Evolutionary conservation across 768 basidiomycete species (phyloP), one percentile per base, ranked within the genome.

Genomic region (Stropharia rugosoannulata): DNA sequence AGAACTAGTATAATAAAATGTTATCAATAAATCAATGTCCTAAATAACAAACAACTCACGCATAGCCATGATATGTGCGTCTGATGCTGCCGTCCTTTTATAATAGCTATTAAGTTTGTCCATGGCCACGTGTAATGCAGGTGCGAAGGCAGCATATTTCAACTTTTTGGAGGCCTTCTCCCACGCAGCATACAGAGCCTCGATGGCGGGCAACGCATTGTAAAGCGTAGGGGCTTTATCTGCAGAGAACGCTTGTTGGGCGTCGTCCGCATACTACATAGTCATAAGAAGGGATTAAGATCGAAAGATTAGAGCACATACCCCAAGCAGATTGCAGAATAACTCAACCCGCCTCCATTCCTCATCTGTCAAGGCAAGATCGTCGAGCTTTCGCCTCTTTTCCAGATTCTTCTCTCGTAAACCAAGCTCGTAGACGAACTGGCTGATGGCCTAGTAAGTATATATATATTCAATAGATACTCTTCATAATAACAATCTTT

Each of bases 21-120:
- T 25, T 7, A 27, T 19, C 1, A 35, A 25, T 7, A 3, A 29
- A 7, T 29, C 4, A 29, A 4, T 29, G 7, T 4, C 27, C 3
- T 4, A 29, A 7, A 29, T 3, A 3, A 29, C 27, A 49, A 44
- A 48, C 12, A 36, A 56, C 60, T 16, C 58, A 65, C 65, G 41
- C 63, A 68, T 68, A 7, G 59, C 55, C 35, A 70, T 61, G 13
- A 65, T 67, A 50, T 67, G 67, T 5, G 65, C 66, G 56, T 66
- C 60, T 0, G 68, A 70, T n/a, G 57, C 57, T 0, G 66, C 56
- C 4, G 66, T 68, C 42, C 60, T 64, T 15, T 62, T 22, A 49
- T 70, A 70, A 45, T 70, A 67, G 22, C 65, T 61, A 22, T 58
- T 53, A 6, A 70, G 59, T 49, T 70, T 70, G 1, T 3, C 38